These are phyloP conservation scores for Cladosporium sphaerospermum DNA, from an alignment of 2,329 filamentous ascomycete species.

Conservation along the genomic window DNA sequence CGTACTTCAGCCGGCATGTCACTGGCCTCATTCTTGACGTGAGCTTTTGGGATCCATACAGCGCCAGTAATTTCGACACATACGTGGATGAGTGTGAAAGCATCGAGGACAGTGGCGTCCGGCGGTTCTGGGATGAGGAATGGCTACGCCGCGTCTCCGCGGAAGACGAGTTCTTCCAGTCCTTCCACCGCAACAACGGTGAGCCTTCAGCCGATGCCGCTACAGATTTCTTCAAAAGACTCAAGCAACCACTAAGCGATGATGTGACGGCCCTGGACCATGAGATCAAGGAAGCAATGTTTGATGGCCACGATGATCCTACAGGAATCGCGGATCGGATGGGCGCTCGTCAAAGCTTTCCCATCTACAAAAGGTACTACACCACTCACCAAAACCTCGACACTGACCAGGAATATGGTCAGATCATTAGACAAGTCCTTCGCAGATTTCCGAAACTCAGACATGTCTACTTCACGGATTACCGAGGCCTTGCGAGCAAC, in stretches of 20 bases:
- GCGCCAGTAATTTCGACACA: slow-evolving; percentile 4
- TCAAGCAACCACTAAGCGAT: neutral
- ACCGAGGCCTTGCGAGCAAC: slow-evolving; percentile 3
- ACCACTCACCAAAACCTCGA: neutral
- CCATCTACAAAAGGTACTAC: slow-evolving; percentile 6
- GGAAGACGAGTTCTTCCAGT: slow-evolving; percentile 1
- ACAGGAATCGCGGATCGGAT: slow-evolving; percentile 5
- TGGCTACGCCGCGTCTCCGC: neutral
- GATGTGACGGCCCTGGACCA: neutral
- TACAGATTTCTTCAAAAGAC: neutral
- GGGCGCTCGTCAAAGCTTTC: slow-evolving; percentile 10
- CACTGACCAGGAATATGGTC: neutral
- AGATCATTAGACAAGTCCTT: neutral
- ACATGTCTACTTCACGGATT: slow-evolving; percentile 10
- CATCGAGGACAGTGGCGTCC: slow-evolving; percentile 8
- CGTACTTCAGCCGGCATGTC: slow-evolving; percentile 11
- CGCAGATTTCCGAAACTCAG: slow-evolving; percentile 1
- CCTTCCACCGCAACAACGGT: neutral
- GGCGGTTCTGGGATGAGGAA: slow-evolving; percentile 4
- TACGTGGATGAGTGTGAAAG: slow-evolving; percentile 11
- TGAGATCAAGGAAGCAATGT: neutral
- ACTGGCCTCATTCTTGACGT: slow-evolving; percentile 9
- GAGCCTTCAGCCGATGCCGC: slow-evolving; percentile 4
- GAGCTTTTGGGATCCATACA: slow-evolving; percentile 7
- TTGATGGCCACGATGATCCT: neutral